Base-by-base conservation (phyloP, 2,329 filamentous ascomycete genomes). In the Endoconidiophora laricicola region DNA sequence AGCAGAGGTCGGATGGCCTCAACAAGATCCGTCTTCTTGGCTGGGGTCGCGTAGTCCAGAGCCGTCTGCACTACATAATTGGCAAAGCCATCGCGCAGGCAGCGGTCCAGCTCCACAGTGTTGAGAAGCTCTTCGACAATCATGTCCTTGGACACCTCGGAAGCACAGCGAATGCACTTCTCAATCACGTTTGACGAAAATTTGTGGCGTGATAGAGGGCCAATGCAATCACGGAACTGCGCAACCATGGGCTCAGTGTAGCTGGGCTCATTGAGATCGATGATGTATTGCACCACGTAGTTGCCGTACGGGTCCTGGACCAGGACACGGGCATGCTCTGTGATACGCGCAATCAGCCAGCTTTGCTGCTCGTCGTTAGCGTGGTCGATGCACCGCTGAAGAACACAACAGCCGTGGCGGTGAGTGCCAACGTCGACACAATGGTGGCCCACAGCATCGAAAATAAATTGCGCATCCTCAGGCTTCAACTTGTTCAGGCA, bases 171-270 rank as follows among this genome's bases (percentile, higher is more conserved):
- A 53, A 96, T 69, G 59, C 84, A 88, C 65, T 98, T 98, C 70
- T 98, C 91, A 55, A 98, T 90, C 52, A 98, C 91, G 59, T 98
- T 98, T 60, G 91, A 96, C 68, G 87, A 95, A 70, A 98, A 98
- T 67, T 98, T 98, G 70, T 98, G 91, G 63, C 87, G 88, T 4
- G 91, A 96, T 14, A 75, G 75, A 65, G 65, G 74, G 60, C 63
- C 83, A 69, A 77, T 85, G 70, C 72, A 73, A 58, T 82, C 82
- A 50, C 74, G 69, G 69, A 98, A 95, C 60, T 80, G 81, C 48
- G 74, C 70, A 54, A 93, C 91, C 39, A 98, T 72, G 3, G 90
- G 90, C 59, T 91, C 83, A 1, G 90, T 95, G 66, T 94, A 95
- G 57, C 71, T 72, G 10, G 82, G 73, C 61, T 98, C 87, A 57